Conservation (phyloP, 2,329 filamentous ascomycete species). For the Blumeria hordei region DNA sequence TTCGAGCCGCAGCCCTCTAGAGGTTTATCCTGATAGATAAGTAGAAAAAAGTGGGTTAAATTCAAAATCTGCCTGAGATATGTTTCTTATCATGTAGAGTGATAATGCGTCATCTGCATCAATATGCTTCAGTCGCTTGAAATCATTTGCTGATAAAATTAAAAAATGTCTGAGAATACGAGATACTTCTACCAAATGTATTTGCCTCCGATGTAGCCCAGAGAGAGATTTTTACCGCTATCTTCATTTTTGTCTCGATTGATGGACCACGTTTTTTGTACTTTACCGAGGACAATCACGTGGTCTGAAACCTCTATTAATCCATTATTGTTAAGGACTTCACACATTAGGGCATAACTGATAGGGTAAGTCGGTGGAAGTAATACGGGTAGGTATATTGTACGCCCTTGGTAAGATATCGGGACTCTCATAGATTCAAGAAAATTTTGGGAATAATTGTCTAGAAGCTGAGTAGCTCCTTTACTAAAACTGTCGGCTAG, state of each 20-base stretch:
- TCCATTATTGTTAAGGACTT: not conserved
- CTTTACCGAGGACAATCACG: not conserved
- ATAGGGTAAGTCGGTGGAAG: not conserved
- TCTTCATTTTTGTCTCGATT: not conserved
- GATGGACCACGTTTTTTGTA: not conserved
- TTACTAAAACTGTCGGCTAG: constrained; percentile 9
- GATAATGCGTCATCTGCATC: no score
- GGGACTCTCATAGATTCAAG: not conserved
- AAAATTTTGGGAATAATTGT: not conserved
- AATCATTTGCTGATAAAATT: no score
- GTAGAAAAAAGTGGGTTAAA: no score
- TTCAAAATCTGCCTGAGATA: no score
- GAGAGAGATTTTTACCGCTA: not conserved
- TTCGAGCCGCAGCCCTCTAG: no score
- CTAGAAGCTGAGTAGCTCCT: not conserved
- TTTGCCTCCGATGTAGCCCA: not conserved
- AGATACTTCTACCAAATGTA: no score
- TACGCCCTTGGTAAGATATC: not conserved
- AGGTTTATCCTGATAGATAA: no score
- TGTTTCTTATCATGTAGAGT: no score
- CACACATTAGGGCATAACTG: not conserved
- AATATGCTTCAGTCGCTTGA: no score
- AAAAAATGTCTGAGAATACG: no score
- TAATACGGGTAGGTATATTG: not conserved
- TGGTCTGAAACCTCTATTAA: not conserved